Evolutionary conservation across 2,329 filamentous ascomycete genomes (phyloP), one percentile per base, ranked within the genome.

Genomic region (Talaromyces sp.): DNA sequence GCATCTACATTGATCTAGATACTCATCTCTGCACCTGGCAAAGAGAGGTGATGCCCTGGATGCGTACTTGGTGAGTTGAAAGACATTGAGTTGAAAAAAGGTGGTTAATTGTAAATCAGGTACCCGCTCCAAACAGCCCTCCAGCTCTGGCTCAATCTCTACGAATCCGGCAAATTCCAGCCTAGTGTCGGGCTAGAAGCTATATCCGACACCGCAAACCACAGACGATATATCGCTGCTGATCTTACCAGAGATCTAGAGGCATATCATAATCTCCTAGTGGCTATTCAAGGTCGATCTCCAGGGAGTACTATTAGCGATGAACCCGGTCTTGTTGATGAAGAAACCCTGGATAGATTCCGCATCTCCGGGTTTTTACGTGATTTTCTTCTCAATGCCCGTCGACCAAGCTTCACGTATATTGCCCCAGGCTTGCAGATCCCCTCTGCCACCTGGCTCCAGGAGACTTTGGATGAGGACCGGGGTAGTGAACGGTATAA

Each of bases 11-110:
- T 15, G 31, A 51, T 51, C 31, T 36, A 36, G 31, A 51, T 15
- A 51, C 31, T 51, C 31, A 51, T 36, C 46, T 51, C 31, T 51
- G 46, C 31, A 25, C 46, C 46, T 51, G 46, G 46, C 31, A 51
- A 51, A 25, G 8, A 21, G 46, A 35, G 46, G 31, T 36, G 46
- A 51, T 51, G 46, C 31, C 46, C 33, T 37, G 46, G 31, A 36
- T 51, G 46, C 46, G 46, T 22, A 36, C 17, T 15, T 22, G 19
- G 46, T 37, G 13, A 37, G 17, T 28, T 21, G 6, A 37, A 36
- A 51, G 31, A 36, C 19, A 36, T 36, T 36, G 11, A 37, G 21
- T 50, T 36, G 17, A 37, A 36, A 36, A 37, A 37, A 51, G 19
- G 9, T 51, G 22, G 17, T 22, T n/a, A 22, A 36, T 36, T 36